These are phyloP conservation scores for Phialophora chinensis DNA, from an alignment of 2,329 filamentous ascomycete species.

Conservation along the genomic window DNA sequence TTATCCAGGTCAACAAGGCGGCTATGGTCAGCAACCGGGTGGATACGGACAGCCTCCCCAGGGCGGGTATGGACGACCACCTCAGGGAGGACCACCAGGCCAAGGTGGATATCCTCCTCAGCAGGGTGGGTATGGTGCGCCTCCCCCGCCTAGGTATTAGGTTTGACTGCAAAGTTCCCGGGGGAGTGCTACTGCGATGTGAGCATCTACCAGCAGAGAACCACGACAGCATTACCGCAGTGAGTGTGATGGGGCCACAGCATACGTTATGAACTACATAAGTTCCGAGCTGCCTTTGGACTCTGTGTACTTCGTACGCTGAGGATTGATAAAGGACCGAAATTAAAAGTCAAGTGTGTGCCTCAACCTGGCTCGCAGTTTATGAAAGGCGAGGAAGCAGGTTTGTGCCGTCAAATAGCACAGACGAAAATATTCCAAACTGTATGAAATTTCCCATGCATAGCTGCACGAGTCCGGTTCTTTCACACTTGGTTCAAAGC, in stretches of 20 bases:
- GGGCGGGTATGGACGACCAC: conserved; percentile 39
- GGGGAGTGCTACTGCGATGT: not conserved
- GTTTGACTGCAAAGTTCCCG: not conserved
- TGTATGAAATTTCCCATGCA: not conserved
- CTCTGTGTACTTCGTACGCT: not conserved
- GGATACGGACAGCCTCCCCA: conserved; percentile 35
- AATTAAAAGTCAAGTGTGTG: not conserved
- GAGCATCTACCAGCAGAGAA: not conserved
- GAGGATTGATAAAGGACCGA: not conserved
- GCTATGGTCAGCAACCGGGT: conserved; percentile 44
- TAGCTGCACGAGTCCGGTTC: not conserved
- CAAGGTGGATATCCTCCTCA: conserved; percentile 42
- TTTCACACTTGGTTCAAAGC: not conserved
- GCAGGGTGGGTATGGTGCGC: conserved; percentile 29
- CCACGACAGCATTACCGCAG: not conserved
- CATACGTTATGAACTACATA: not conserved
- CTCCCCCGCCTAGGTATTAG: conserved; percentile 33
- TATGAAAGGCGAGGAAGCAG: not conserved
- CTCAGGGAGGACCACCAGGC: conserved; percentile 36
- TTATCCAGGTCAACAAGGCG: conserved; percentile 40
- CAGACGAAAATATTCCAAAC: not conserved
- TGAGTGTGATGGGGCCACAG: not conserved
- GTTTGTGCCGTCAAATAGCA: not conserved
- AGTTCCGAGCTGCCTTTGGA: not conserved
- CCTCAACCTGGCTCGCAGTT: not conserved